A percentile compares a stretch with the other conserved stretches of the same genome.
Conservation (phyloP, 2,329 filamentous ascomycete species). For the Fusarium sp. region DNA sequence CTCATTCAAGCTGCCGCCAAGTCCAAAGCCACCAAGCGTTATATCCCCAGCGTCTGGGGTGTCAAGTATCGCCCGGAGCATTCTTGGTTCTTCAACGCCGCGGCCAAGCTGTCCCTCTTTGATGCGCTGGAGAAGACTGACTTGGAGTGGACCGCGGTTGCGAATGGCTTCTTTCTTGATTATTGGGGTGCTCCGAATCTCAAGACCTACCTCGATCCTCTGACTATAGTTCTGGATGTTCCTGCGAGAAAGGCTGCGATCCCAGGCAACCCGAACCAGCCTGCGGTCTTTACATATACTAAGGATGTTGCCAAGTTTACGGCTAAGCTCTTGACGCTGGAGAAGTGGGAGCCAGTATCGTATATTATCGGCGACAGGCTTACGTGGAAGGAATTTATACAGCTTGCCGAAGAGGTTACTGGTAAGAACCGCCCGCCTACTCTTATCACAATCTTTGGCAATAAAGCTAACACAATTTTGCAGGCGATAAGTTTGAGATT, state of each 20-base stretch:
- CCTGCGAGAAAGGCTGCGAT: not conserved
- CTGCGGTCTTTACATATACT: not conserved
- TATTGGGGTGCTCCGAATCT: not conserved
- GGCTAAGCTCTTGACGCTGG: not conserved
- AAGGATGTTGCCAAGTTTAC: not conserved
- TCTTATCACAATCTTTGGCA: accelerated
- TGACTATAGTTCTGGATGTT: not conserved
- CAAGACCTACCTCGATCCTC: not conserved
- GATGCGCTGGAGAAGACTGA: not conserved
- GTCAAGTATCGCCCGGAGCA: not conserved
- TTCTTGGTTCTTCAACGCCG: not conserved
- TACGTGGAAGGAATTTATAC: not conserved
- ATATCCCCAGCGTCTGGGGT: not conserved
- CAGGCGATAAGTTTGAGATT: not conserved
- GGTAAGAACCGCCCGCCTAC: not conserved
- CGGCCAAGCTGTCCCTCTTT: not conserved
- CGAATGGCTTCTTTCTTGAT: not conserved
- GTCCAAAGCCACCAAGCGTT: not conserved
- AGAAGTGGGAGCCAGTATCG: not conserved
- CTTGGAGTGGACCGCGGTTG: not conserved
- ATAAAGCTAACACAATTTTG: accelerated
- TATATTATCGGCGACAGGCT: not conserved
- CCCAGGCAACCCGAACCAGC: not conserved
- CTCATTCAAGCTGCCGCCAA: not conserved
- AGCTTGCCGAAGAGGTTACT: not conserved